Conservation (phyloP, 208 protist species). For the Spironucleus salmonicida region DNA sequence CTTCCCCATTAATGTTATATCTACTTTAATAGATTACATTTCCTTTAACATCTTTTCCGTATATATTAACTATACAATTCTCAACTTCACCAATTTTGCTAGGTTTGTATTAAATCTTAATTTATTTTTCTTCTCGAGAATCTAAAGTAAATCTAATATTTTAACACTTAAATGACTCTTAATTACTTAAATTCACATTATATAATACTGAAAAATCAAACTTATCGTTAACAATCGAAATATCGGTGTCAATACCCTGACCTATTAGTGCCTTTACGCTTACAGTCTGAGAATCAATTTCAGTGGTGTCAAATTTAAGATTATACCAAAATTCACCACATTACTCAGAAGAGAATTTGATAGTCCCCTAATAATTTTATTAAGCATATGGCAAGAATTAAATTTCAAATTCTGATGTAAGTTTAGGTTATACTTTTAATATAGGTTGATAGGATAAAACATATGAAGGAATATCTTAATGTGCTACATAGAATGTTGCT, state of each 20-base stretch:
- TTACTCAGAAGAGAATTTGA: conserved; percentile 1
- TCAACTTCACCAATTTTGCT: conserved; percentile 1
- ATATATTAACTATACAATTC: background rate
- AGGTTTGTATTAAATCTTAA: conserved; percentile 3
- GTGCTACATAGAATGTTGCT: background rate
- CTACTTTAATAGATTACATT: background rate
- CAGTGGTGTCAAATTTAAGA: background rate
- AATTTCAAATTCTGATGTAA: background rate
- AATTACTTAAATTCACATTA: background rate
- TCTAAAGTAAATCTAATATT: background rate
- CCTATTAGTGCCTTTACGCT: background rate
- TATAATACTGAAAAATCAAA: background rate
- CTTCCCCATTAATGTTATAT: background rate
- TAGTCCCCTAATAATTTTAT: background rate
- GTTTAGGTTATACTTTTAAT: background rate
- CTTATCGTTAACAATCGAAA: background rate
- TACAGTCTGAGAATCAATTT: background rate
- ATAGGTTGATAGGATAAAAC: background rate
- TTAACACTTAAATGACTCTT: background rate
- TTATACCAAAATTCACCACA: conserved; percentile 22
- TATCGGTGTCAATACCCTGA: background rate
- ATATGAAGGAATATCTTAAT: background rate
- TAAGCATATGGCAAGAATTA: background rate
- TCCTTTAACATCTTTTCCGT: background rate
- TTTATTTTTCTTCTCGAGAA: no score